Conservation (phyloP, 2,329 filamentous ascomycete species). For the Hansfordia pulvinata region DNA sequence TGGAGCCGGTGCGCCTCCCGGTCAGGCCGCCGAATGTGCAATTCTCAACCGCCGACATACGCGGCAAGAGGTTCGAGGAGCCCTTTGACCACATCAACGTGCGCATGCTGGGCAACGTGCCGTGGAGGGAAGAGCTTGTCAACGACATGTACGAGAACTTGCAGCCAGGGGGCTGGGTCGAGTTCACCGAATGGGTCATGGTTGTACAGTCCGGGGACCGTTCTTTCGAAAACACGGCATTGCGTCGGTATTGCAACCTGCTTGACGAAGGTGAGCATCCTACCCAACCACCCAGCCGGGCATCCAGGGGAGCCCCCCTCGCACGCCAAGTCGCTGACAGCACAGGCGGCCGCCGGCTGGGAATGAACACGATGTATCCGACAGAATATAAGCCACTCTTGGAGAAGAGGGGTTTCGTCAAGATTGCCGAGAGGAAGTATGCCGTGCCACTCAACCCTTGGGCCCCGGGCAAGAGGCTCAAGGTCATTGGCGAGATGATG, state of each 20-base stretch:
- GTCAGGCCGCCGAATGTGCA: constrained; percentile 13
- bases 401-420: constrained; percentile 11
- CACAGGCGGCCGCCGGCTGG: constrained; percentile 14
- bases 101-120: constrained; percentile 16
- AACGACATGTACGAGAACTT: constrained; percentile 17
- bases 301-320: too few relatives aligned
- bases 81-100: constrained; percentile 18
- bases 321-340: too few relatives aligned
- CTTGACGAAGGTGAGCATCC: constrained; percentile 11
- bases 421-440: constrained; percentile 13
- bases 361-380: constrained; percentile 16
- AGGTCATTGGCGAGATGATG: constrained; percentile 16
- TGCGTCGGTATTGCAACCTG: constrained; percentile 16
- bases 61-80: constrained; percentile 12
- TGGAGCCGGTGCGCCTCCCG: constrained; percentile 14
- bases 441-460: constrained; percentile 14
- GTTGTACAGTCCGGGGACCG: constrained; percentile 17
- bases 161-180: constrained; percentile 18
- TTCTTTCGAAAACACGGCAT: constrained; percentile 16
- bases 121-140: constrained; percentile 12
- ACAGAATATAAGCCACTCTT: constrained; percentile 11
- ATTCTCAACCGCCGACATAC: constrained; percentile 15
- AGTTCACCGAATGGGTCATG: constrained; percentile 21
- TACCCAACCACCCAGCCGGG: constrained; percentile 1
- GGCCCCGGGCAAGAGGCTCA: constrained; percentile 15